phyloP scores from a whole-genome alignment of 306 rosid genomes.

The Quillaja saponaria region DNA sequence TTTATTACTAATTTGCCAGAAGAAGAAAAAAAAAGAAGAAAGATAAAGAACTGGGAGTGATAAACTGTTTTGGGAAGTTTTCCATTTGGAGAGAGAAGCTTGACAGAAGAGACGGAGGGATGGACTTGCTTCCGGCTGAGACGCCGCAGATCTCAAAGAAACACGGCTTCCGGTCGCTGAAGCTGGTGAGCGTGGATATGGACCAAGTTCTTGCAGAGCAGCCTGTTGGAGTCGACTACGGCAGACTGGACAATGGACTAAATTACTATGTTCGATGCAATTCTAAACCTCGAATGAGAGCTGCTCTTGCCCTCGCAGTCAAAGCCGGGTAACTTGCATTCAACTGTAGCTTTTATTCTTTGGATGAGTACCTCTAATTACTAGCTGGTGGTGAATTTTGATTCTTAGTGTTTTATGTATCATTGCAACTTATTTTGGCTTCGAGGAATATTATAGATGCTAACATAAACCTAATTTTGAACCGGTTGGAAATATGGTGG shows the following conservation, averaged over 20 bases:
- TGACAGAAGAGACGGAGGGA: constrained; percentile 14
- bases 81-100: too few species aligned
- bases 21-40: not conserved
- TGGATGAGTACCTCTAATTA: not conserved
- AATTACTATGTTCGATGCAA: constrained; percentile 85
- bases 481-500: too few species aligned
- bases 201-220: constrained; percentile 53
- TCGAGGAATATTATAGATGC: too few species aligned
- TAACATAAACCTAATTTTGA: too few species aligned
- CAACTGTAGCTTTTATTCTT: not conserved
- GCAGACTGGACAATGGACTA: constrained; percentile 82
- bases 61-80: not conserved
- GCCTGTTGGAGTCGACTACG: constrained; percentile 69
- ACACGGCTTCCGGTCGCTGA: constrained; percentile 83
- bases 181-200: constrained; percentile 66
- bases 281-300: constrained; percentile 90
- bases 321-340: constrained; percentile 62
- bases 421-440: too few species aligned
- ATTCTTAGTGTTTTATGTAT: too few species aligned
- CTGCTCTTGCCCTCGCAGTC: constrained; percentile 93
- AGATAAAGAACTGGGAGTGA: constrained; percentile 4
- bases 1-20: too few species aligned
- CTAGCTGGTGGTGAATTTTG: not conserved
- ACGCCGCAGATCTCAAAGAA: constrained; percentile 63
- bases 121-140: constrained; percentile 80